Conservation (phyloP, 805 yeast species). For the Candida argentea region DNA sequence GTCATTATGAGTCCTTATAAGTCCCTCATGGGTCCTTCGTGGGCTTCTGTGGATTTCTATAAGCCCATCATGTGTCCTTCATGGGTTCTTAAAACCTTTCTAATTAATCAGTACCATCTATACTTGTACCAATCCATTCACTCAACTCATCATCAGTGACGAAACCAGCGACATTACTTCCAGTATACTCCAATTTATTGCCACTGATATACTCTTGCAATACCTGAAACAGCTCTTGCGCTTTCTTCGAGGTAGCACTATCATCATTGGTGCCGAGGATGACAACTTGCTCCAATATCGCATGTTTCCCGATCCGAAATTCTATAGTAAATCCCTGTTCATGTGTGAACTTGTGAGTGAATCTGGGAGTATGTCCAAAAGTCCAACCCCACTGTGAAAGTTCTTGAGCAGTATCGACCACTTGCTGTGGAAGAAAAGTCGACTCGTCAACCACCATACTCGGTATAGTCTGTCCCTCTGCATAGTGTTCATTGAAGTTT, state of each 20-base stretch:
- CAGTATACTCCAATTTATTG: constrained; percentile 20
- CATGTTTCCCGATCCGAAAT: constrained; percentile 39
- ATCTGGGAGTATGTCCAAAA: constrained; percentile 68
- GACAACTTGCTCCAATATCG: constrained; percentile 8
- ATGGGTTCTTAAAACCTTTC: background rate
- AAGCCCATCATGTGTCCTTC: background rate
- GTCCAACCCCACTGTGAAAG: constrained; percentile 63
- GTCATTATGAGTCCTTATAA: too few species aligned
- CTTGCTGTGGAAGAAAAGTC: constrained; percentile 26
- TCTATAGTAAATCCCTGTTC: constrained; percentile 21
- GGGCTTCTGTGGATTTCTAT: too few species aligned
- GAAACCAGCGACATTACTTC: constrained; percentile 35
- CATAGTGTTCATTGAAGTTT: constrained; percentile 10
- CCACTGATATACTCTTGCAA: constrained; percentile 15
- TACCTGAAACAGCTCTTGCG: constrained; percentile 18
- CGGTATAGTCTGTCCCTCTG: constrained; percentile 18
- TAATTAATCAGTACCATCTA: constrained; percentile 33
- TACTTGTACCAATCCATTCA: constrained; percentile 35
- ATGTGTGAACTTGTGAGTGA: constrained; percentile 39
- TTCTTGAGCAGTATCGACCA: constrained; percentile 27
- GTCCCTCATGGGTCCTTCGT: too few species aligned
- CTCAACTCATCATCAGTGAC: constrained; percentile 32
- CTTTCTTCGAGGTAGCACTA: too few species aligned
- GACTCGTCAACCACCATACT: constrained; percentile 13
- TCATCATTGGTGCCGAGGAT: too few species aligned